These are phyloP conservation scores for Penicillium griseofulvum DNA, from an alignment of 2,329 filamentous ascomycete genomes.

Conservation along the genomic window DNA sequence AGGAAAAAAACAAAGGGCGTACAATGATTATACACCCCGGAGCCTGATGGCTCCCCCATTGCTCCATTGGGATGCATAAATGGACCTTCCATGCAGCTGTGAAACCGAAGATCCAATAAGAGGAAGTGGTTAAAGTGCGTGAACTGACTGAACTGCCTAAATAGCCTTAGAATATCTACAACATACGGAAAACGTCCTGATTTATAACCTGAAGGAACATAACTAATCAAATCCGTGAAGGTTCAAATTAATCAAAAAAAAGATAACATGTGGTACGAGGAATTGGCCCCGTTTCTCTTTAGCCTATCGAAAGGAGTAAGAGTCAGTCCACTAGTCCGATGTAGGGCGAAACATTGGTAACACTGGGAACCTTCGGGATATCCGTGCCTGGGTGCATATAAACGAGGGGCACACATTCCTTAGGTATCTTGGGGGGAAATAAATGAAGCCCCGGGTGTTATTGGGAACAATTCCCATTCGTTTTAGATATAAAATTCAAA, in stretches of 20 bases:
- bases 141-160: not conserved
- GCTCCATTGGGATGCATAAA: slow-evolving; percentile 14
- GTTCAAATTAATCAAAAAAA: not conserved
- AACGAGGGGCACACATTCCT: slow-evolving; percentile 25
- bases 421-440: not conserved
- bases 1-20: not conserved
- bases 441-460: too few relatives aligned
- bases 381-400: slow-evolving; percentile 17
- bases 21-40: not conserved
- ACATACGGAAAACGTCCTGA: too few relatives aligned
- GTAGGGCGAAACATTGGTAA: slow-evolving; percentile 3
- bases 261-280: slow-evolving; percentile 2
- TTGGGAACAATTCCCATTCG: too few relatives aligned
- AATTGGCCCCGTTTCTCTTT: not conserved
- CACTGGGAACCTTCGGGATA: slow-evolving; percentile 4
- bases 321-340: slow-evolving; percentile 5
- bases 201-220: too few relatives aligned
- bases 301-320: slow-evolving; percentile 1
- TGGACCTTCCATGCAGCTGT: slow-evolving; percentile 11
- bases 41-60: slow-evolving; percentile 3
- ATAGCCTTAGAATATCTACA: too few relatives aligned
- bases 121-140: not conserved
- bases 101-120: slow-evolving; percentile 13
- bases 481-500: too few relatives aligned
- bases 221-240: too few relatives aligned